Base-by-base conservation (phyloP, 305 asterid genomes). In the Solanum hybrid region DNA sequence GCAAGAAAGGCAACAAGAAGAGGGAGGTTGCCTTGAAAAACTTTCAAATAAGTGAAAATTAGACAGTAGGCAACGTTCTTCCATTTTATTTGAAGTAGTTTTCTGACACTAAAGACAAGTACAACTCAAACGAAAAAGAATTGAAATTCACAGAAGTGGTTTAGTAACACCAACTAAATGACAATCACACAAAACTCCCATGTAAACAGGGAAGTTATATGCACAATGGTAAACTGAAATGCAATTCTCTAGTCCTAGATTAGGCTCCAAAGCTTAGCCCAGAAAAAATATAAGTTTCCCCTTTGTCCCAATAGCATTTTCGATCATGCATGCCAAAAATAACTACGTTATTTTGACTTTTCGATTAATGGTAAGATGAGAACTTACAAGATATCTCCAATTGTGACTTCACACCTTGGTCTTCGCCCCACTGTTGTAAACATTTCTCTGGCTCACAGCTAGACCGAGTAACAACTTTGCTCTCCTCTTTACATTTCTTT, bases 331-430 rank as follows among this genome's bases (percentile, higher is more conserved):
- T 84, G 87, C 40, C 87, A 84, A 84, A 40, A 31, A 84, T 28
- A 84, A 84, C 57, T 20, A 84, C 35, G 31, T 20, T 51, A 51
- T 29, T 69, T 84, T 8, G 42, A 84, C 42, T 31, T 84, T 20
- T 31, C 37, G 7, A 84, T 84, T 31, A 20, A 20, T 51, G 88
- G 29, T 82, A 14, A 13, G 64, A 37, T 20, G 39, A 87, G 73
- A 89, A 29, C 98, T 95, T 90, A 97, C 99, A 90, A 89, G 95
- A 93, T 91, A 96, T 93, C 89, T 96, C 95, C 91, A 97, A 88
- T 90, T 94, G 95, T 88, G 97, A 87, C 92, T 87, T 92, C 73
- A 95, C 92, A 86, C 99, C 99, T 92, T 94, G 93, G 51, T 91
- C 57, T 83, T 94, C 92, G 71, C 95, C 94, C 99, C 99, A 97